Evolutionary conservation across 202 grass and related monocot genomes (phyloP), one percentile per base, ranked within the genome.

Genomic region (Eragrostis tef): DNA sequence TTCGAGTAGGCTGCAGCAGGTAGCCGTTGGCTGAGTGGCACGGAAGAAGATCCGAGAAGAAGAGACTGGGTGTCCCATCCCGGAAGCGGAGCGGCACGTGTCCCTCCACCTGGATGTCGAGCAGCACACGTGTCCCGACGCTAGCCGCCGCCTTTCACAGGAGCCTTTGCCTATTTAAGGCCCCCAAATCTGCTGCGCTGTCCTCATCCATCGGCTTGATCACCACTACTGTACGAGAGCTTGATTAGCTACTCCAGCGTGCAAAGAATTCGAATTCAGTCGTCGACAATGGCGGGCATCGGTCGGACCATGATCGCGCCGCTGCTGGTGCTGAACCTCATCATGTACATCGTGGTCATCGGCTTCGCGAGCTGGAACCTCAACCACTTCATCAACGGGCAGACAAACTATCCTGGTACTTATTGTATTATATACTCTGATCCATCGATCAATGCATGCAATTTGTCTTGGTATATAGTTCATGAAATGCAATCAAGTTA

Each of bases 301-400:
- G 93, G 89, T 0, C 86, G 85, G 59, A 90, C 57, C 59, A 86
- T 91, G 81, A 24, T 89, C 20, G 89, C 87, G 45, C 93, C 93
- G 59, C 83, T 94, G 17, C 8, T 94, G 87, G 89, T 94, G 77
- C 52, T 94, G 3, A 94, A 94, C 74, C 85, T 94, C 39, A 68
- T 94, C 68, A 90, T 92, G 93, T 94, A 94, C 81, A 1, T 92
- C 27, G 2, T 94, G 39, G 89, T 94, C 16, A 58, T 94, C 67
- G 87, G 93, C 12, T 90, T 94, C 70, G 89, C 93, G 2, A 94
- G 93, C 78, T 92, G 90, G 90, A 87, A 87, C 70, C 76, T 94
- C 54, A 94, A 94, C 70, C 88, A 94, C 89, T 88, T 86, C 80
- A 94, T 94, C 75, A 94, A 92, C 82, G 93, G 93, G 9, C 54